These are phyloP conservation scores for Brassica carinata DNA, from an alignment of 345 rosid species.

Conservation along the genomic window DNA sequence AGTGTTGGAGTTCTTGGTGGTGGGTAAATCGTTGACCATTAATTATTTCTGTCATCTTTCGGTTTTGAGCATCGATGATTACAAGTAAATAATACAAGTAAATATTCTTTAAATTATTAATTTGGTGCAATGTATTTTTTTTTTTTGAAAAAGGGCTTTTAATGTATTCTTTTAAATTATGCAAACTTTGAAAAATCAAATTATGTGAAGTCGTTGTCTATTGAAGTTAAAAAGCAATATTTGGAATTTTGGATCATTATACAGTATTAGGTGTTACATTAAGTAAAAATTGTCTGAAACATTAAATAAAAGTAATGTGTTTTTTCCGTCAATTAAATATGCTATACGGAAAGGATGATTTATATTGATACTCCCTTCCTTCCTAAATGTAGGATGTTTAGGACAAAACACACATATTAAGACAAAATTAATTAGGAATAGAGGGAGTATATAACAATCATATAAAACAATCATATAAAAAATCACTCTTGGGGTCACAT, in stretches of 20 bases:
- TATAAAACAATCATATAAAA: constrained; percentile 30
- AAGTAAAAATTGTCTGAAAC: not conserved
- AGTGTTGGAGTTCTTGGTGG: not conserved
- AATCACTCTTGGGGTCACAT: constrained; percentile 40
- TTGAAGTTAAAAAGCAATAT: not conserved
- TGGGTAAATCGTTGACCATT: constrained; percentile 40
- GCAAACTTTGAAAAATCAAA: too few relatives aligned
- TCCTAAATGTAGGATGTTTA: too few relatives aligned
- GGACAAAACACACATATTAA: too few relatives aligned
- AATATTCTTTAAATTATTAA: not conserved
- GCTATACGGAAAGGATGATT: constrained; percentile 16
- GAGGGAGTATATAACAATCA: too few relatives aligned
- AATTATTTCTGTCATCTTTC: constrained; percentile 36
- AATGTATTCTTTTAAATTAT: too few relatives aligned
- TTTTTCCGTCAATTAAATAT: not conserved
- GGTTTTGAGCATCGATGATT: constrained; percentile 40
- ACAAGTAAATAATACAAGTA: not conserved
- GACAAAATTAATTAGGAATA: too few relatives aligned
- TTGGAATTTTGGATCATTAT: not conserved
- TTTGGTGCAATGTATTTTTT: not conserved
- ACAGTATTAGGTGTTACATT: not conserved
- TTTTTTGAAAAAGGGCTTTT: too few relatives aligned
- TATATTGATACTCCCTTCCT: not conserved
- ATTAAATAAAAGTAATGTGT: not conserved
- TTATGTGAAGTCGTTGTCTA: not conserved